These are phyloP conservation scores for Naganishia friedmannii DNA, from an alignment of 768 basidiomycete genomes.

Conservation along the genomic window DNA sequence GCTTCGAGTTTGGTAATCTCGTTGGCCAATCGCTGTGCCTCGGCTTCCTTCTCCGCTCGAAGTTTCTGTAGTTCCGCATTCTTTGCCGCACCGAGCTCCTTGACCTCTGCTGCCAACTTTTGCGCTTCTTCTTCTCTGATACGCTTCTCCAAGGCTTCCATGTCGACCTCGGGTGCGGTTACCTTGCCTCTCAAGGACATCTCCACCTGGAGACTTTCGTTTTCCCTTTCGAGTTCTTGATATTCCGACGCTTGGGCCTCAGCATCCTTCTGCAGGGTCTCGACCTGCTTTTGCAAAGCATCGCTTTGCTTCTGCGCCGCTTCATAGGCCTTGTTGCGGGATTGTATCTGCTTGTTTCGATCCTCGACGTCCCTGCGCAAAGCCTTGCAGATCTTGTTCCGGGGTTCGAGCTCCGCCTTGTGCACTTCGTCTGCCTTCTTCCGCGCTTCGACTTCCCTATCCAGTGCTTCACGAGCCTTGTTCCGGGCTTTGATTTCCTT, in stretches of 20 bases:
- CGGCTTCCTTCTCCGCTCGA: background rate
- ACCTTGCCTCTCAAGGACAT: background rate
- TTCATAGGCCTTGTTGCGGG: background rate
- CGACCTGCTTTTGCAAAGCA: too few relatives aligned
- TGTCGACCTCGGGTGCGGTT: background rate
- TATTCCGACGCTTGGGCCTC: background rate
- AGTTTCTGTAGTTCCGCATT: background rate
- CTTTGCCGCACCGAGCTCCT: background rate
- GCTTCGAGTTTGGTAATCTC: background rate
- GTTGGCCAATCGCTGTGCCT: background rate
- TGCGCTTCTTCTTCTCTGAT: background rate
- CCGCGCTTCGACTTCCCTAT: background rate
- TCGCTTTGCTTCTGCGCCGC: too few relatives aligned
- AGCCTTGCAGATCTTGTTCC: background rate
- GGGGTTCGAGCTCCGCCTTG: background rate
- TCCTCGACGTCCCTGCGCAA: background rate
- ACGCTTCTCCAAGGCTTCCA: slow-evolving; percentile 3
- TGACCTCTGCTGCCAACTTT: background rate
- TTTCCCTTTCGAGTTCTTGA: slow-evolving; percentile 5
- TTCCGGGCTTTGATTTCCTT: background rate
- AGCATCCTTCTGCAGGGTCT: background rate
- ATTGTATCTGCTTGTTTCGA: background rate
- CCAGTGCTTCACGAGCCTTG: background rate
- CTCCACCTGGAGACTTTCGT: slow-evolving; percentile 7
- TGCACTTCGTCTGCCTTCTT: background rate